Evolutionary conservation across 352 stramenopile species (phyloP), one percentile per base, ranked within the genome.

Genomic region (Globisporangium recalcitrans): DNA sequence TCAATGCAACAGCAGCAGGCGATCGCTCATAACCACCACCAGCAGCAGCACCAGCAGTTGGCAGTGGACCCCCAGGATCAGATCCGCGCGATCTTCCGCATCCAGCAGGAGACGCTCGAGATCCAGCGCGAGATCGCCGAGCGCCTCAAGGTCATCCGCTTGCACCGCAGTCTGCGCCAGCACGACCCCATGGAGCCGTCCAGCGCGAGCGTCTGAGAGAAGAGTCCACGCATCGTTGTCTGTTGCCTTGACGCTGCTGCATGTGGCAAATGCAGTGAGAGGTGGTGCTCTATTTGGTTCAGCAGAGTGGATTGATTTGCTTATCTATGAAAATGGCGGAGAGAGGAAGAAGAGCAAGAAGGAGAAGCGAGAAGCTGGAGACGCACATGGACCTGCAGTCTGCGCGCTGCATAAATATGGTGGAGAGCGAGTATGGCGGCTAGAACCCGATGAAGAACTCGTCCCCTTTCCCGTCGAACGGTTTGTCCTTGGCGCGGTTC

Each of bases 361-460:
- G 16, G 21, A 38, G 48, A n/a, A n/a, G 49, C 40, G 49, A 1
- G 16, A 38, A 21, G 27, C 21, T 52, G 1, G 19, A 52, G 40
- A 52, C n/a, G 11, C 16, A 40, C 3, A 29, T 19, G 9, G 21
- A 24, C 51, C 51, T 27, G 36, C 19, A 1, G 26, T 16, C 24
- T 54, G 16, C 16, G 29, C 19, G 19, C 29, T 56, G 44, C 36
- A 58, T 54, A 32, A 52, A 26, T 65, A 38, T 56, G 36, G 27
- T 22, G 40, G 21, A 19, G 32, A n/a, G 5, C 14, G 24, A 32
- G 48, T 8, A 24, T 22, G 47, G n/a, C 27, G 13, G 6, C 65
- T 87, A 92, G 52, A 90, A 92, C n/a, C 72, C 82, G 36, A 85
- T 57, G 48, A 92, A 90, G 58, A 78, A 83, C 44, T 88, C 74